Evolutionary conservation across 805 yeast genomes (phyloP).

Genomic region (Candida qinlingensis): DNA sequence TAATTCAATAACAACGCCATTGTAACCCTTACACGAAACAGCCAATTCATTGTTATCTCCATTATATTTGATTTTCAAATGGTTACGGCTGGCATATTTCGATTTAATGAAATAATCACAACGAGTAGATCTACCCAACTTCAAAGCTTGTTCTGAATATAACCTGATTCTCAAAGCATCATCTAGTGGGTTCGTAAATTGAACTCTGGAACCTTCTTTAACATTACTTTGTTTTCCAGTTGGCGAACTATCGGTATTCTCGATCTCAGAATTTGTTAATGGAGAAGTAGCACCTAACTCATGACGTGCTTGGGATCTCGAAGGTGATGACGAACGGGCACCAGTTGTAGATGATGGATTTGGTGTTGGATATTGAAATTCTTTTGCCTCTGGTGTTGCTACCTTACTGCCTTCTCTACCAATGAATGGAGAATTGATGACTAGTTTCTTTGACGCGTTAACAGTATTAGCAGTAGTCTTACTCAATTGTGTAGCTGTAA

Average conservation of each 20-base stretch:
- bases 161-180: slow-evolving; percentile 16
- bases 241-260: not conserved
- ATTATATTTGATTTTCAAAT: slow-evolving; percentile 46
- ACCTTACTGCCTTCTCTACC: not conserved
- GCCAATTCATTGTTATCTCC: slow-evolving; percentile 36
- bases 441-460: slow-evolving; percentile 12
- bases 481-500: slow-evolving; percentile 11
- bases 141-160: slow-evolving; percentile 15
- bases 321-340: slow-evolving; percentile 31
- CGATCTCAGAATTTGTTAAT: not conserved
- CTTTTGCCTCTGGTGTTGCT: slow-evolving; percentile 12
- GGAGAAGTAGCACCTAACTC: not conserved
- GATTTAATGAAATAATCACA: slow-evolving; percentile 41
- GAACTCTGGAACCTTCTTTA: too few species aligned
- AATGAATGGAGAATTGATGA: slow-evolving; percentile 20
- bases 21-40: slow-evolving; percentile 73
- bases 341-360: slow-evolving; percentile 60
- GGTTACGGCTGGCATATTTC: slow-evolving; percentile 63
- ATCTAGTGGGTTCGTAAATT: slow-evolving; percentile 2
- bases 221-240: not conserved
- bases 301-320: slow-evolving; percentile 8
- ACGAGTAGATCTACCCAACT: slow-evolving; percentile 56
- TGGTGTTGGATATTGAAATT: slow-evolving; percentile 58
- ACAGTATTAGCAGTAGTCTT: not conserved
- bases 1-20: slow-evolving; percentile 67